These are phyloP conservation scores for Geotrichum bryndzae DNA, from an alignment of 1,139 yeast genomes.

Conservation along the genomic window DNA sequence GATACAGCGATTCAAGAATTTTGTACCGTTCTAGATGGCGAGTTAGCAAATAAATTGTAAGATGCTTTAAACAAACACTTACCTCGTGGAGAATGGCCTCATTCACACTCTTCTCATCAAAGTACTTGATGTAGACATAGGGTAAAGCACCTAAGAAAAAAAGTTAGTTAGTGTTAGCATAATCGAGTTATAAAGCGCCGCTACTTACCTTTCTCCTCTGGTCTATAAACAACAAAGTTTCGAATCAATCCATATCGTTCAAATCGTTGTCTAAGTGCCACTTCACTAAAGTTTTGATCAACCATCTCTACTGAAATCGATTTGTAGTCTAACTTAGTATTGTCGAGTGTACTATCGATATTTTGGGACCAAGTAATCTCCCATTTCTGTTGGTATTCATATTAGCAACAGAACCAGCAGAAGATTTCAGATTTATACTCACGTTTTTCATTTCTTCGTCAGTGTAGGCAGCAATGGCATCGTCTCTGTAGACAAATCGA, in stretches of 20 bases:
- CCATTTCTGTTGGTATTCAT: constrained; percentile 12
- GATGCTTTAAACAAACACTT: not conserved
- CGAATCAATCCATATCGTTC: constrained; percentile 16
- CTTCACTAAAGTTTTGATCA: constrained; percentile 12
- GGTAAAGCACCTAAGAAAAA: not conserved
- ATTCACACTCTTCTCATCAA: constrained; percentile 8
- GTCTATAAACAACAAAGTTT: constrained; percentile 13
- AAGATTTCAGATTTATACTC: not conserved
- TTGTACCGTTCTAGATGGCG: constrained; percentile 7
- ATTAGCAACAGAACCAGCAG: not conserved
- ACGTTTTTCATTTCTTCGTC: constrained; percentile 15
- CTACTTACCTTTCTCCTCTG: constrained; percentile 5
- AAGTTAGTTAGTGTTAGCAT: not conserved
- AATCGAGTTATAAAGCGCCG: not conserved
- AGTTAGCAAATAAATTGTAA: not conserved
- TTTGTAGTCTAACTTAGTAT: constrained; percentile 15
- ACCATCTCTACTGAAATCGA: constrained; percentile 15
- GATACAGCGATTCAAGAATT: not conserved
- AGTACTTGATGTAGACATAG: constrained; percentile 12
- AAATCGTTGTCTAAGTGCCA: constrained; percentile 14
- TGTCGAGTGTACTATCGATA: constrained; percentile 17
- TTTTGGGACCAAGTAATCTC: constrained; percentile 19
- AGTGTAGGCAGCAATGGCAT: constrained; percentile 84
- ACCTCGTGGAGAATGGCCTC: constrained; percentile 15
- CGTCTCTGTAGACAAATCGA: constrained; percentile 79